Evolutionary conservation across 495 filamentous ascomycete genomes (phyloP), one percentile per base, ranked within the genome.

Genomic region (Aspergillus panamensis): DNA sequence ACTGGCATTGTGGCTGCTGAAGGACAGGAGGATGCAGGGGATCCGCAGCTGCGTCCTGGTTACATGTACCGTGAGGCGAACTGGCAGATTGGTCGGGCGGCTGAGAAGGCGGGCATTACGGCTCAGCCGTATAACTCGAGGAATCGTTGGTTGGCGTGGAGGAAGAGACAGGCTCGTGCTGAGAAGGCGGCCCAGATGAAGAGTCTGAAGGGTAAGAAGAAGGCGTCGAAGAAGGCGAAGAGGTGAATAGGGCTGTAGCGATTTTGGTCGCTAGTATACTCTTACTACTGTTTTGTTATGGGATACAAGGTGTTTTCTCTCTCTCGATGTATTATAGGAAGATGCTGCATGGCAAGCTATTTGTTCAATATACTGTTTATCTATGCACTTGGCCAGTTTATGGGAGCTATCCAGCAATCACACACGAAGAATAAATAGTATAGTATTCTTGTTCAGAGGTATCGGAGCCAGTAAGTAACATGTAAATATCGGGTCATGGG

Each of bases 51-150:
- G 58, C 79, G 84, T 45, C 77, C 80, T 6, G 86, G 89, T 53
- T 91, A 92, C 72, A 87, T 87, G 75, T 92, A 90, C 73, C 82
- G 90, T 57, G 87, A 92, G 76, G 79, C 83, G 51, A 96, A 94
- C 73, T 93, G 87, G 87, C 74, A 85, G 68, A 92, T 97, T 74
- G 92, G 91, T 58, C 63, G 84, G 14, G 79, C 79, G 19, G 85
- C 81, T 31, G 84, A 88, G 70, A 78, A 76, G 71, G 80, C 79
- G 30, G 77, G 78, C 17, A 74, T 84, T 40, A 74, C 72, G 48
- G 82, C 81, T 9, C 68, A 70, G 63, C 50, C 68, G 44, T 86
- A 80, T 64, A 75, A 84, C 52, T 77, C 70, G 10, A 73, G 78
- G 25, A 82, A 87, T 68, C 76, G 84, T 20, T 87, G 78, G 71